A percentile compares a stretch with the other conserved stretches of the same genome.
Conservation (phyloP, 345 rosid genomes). For the Fremontodendron californicum region DNA sequence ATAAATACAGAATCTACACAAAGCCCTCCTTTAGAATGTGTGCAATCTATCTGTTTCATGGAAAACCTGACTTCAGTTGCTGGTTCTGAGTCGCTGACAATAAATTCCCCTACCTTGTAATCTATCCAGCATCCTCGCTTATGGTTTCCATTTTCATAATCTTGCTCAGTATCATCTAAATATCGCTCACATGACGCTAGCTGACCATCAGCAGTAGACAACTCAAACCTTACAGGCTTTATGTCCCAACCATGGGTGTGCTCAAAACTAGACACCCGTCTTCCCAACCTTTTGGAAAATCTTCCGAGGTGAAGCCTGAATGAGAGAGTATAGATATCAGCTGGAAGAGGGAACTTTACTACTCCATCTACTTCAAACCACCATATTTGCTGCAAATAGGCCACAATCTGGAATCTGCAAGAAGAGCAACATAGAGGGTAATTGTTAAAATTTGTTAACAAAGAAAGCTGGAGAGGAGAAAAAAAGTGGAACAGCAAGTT, state of each 20-base stretch:
- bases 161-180: slow-evolving; percentile 48
- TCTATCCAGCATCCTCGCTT: slow-evolving; percentile 93
- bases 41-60: slow-evolving; percentile 93
- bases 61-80: slow-evolving; percentile 67
- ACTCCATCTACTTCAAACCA: slow-evolving; percentile 91
- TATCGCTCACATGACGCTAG: slow-evolving; percentile 51
- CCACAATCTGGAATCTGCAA: slow-evolving; percentile 69
- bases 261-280: slow-evolving; percentile 60
- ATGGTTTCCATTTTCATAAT: slow-evolving; percentile 47
- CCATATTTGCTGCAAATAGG: slow-evolving; percentile 89
- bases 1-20: slow-evolving; percentile 87
- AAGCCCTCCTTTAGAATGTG: too few relatives aligned
- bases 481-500: neutral
- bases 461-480: neutral
- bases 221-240: slow-evolving; percentile 62
- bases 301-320: slow-evolving; percentile 86
- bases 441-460: neutral
- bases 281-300: slow-evolving; percentile 61
- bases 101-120: slow-evolving; percentile 73
- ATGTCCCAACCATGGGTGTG: slow-evolving; percentile 85
- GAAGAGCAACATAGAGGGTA: neutral
- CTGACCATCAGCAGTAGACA: slow-evolving; percentile 68
- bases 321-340: slow-evolving; percentile 73
- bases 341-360: slow-evolving; percentile 75
- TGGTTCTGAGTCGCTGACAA: slow-evolving; percentile 53